A percentile compares a stretch with the other conserved stretches of the same genome.
These are phyloP conservation scores for Aspergillus haitiensis DNA, from an alignment of 495 filamentous ascomycete species.

Conservation along the genomic window DNA sequence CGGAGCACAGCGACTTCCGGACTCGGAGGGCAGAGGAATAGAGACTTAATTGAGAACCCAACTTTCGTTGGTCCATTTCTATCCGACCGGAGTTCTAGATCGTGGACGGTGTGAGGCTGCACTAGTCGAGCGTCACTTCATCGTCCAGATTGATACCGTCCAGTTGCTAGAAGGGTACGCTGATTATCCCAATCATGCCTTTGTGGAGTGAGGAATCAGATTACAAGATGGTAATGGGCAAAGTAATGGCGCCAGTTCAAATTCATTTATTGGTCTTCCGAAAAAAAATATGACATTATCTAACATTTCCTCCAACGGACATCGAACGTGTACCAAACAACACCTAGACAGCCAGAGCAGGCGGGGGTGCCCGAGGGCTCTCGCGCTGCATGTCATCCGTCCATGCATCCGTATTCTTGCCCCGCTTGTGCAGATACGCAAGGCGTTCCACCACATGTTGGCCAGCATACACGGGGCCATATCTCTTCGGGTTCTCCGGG, in stretches of 20 bases:
- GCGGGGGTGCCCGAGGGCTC: neutral
- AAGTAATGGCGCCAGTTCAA: neutral
- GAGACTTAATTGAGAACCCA: neutral
- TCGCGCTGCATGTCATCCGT: slow-evolving; percentile 17
- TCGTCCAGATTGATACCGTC: neutral
- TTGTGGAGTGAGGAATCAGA: neutral
- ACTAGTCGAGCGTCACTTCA: neutral
- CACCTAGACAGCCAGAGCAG: neutral
- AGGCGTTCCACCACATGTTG: slow-evolving; percentile 18
- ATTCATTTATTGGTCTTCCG: neutral
- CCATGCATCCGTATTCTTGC: slow-evolving; percentile 13
- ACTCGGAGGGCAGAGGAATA: neutral
- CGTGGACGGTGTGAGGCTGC: neutral
- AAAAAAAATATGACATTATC: neutral
- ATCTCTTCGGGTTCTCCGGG: slow-evolving; percentile 7
- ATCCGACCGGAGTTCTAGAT: neutral
- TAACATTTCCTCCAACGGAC: neutral
- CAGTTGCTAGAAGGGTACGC: neutral
- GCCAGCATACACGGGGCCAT: slow-evolving; percentile 11
- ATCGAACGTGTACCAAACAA: neutral
- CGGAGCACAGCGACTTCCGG: neutral
- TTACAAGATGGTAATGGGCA: neutral
- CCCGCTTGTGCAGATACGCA: slow-evolving; percentile 11
- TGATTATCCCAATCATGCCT: neutral
- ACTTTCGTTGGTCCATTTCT: neutral